These are phyloP conservation scores for Gracilaria gracilis DNA, from an alignment of 23 red algal genomes.

Conservation along the genomic window DNA sequence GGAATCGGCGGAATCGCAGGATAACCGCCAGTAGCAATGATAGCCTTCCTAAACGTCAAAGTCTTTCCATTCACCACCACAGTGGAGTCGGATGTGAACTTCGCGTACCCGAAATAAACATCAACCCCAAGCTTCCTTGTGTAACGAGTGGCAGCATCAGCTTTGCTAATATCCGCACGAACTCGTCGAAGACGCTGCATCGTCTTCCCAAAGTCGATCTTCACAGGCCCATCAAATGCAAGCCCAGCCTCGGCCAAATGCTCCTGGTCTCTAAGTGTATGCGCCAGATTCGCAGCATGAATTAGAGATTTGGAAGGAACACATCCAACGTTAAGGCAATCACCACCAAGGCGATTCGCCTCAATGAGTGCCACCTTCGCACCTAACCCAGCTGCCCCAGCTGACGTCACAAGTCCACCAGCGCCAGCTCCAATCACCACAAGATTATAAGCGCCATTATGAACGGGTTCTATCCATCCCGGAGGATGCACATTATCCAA, in stretches of 20 bases:
- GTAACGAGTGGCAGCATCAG: conserved; percentile 70
- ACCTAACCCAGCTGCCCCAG: conserved; percentile 71
- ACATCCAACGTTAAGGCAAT: conserved; percentile 97
- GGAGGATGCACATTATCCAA: conserved; percentile 83
- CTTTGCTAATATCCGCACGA: conserved; percentile 74
- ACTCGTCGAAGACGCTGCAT: conserved; percentile 78
- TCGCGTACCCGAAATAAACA: conserved; percentile 79
- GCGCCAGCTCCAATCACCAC: conserved; percentile 78
- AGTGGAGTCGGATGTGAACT: conserved; percentile 46
- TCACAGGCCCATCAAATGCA: conserved; percentile 49
- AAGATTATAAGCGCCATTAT: conserved; percentile 53
- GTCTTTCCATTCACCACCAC: conserved; percentile 72
- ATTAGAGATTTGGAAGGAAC: conserved; percentile 91
- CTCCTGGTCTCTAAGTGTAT: conserved; percentile 32
- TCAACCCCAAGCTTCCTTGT: conserved; percentile 78
- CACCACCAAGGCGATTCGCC: conserved; percentile 79
- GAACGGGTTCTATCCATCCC: conserved; percentile 64
- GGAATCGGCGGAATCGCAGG: conserved; percentile 67
- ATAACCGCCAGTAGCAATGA: conserved; percentile 78
- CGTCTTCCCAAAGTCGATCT: conserved; percentile 79
- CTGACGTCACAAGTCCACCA: conserved; percentile 74
- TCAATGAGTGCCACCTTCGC: conserved; percentile 95
- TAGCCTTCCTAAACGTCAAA: conserved; percentile 60
- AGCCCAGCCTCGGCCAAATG: conserved; percentile 59
- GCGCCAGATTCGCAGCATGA: conserved; percentile 72